phyloP scores from a whole-genome alignment of 1,284 basidiomycete species.

The Melampsora medusae region DNA sequence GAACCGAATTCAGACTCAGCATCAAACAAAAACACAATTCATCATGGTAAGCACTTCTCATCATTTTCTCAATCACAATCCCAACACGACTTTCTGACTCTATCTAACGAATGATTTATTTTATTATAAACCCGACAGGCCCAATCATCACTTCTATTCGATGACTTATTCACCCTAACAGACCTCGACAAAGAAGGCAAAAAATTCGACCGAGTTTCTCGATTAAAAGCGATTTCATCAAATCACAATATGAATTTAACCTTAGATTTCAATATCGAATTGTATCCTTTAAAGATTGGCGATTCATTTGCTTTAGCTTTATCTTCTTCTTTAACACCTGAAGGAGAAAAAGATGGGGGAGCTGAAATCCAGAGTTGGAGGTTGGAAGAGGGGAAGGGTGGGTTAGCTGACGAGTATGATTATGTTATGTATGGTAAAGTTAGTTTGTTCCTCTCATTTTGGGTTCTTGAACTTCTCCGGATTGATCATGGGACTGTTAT shows the following conservation, averaged over 20 bases:
- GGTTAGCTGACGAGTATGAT: conserved; percentile 92
- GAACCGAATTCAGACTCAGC: too few species aligned
- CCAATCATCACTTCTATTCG: conserved; percentile 31
- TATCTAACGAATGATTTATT: too few species aligned
- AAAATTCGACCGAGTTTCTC: conserved; percentile 94
- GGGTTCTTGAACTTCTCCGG: too few species aligned
- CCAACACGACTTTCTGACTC: too few species aligned
- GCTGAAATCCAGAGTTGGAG: conserved; percentile 76
- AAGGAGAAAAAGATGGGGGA: conserved; percentile 60
- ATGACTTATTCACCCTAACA: conserved; percentile 31
- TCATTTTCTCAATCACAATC: too few species aligned
- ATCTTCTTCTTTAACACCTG: conserved; percentile 69
- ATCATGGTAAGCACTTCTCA: too few species aligned
- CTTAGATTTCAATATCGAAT: conserved; percentile 63
- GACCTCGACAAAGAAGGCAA: conserved; percentile 65
- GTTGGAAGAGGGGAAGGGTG: conserved; percentile 80
- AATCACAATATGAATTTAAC: conserved; percentile 86
- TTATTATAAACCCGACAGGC: too few species aligned
- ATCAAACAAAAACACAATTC: too few species aligned
- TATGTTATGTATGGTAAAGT: conserved; percentile 99
- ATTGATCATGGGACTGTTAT: background rate
- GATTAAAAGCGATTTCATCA: conserved; percentile 76
- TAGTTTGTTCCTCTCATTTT: conserved; percentile 49
- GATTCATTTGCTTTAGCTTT: conserved; percentile 82
- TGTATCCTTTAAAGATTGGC: conserved; percentile 57